A percentile compares a stretch with the other conserved stretches of the same genome.
These are phyloP conservation scores for Cercospora beticola DNA, from an alignment of 2,329 filamentous ascomycete species.

Conservation along the genomic window DNA sequence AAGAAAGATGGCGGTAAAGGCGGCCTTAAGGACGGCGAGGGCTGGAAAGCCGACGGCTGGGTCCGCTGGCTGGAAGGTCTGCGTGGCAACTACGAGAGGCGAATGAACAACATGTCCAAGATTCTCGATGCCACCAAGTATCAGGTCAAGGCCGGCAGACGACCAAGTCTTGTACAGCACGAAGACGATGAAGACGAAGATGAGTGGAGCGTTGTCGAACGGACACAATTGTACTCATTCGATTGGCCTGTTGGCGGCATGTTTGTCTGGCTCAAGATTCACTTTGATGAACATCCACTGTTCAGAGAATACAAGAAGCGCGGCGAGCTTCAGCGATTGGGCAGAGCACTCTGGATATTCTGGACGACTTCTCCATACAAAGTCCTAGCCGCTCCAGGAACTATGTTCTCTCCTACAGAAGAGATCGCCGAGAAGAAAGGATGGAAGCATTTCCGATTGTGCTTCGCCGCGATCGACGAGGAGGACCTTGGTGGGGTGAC, in stretches of 20 bases:
- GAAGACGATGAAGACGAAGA: slow-evolving; percentile 42
- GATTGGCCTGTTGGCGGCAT: slow-evolving; percentile 82
- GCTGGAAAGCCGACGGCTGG: slow-evolving; percentile 84
- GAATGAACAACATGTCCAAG: slow-evolving; percentile 77
- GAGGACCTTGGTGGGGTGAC: slow-evolving; percentile 64
- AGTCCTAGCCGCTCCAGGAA: slow-evolving; percentile 69
- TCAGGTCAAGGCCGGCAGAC: slow-evolving; percentile 62
- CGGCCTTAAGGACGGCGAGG: slow-evolving; percentile 53
- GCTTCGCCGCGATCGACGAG: slow-evolving; percentile 80
- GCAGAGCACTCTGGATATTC: slow-evolving; percentile 67
- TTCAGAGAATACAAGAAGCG: slow-evolving; percentile 51
- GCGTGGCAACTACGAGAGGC: slow-evolving; percentile 76
- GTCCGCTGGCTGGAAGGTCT: slow-evolving; percentile 87
- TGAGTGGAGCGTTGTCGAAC: slow-evolving; percentile 75
- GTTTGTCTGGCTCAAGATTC: slow-evolving; percentile 81
- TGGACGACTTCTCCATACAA: slow-evolving; percentile 68
- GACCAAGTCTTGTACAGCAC: slow-evolving; percentile 35
- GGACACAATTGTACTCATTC: slow-evolving; percentile 72
- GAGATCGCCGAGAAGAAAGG: slow-evolving; percentile 59
- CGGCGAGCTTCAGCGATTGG: slow-evolving; percentile 49
- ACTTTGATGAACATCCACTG: slow-evolving; percentile 72
- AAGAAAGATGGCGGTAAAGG: slow-evolving; percentile 45
- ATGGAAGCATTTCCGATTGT: slow-evolving; percentile 74
- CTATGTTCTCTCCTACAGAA: slow-evolving; percentile 69
- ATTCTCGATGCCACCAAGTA: slow-evolving; percentile 68